A percentile compares a stretch with the other conserved stretches of the same genome.
These are phyloP conservation scores for Suillus subluteus DNA, from an alignment of 768 basidiomycete genomes.

Conservation along the genomic window DNA sequence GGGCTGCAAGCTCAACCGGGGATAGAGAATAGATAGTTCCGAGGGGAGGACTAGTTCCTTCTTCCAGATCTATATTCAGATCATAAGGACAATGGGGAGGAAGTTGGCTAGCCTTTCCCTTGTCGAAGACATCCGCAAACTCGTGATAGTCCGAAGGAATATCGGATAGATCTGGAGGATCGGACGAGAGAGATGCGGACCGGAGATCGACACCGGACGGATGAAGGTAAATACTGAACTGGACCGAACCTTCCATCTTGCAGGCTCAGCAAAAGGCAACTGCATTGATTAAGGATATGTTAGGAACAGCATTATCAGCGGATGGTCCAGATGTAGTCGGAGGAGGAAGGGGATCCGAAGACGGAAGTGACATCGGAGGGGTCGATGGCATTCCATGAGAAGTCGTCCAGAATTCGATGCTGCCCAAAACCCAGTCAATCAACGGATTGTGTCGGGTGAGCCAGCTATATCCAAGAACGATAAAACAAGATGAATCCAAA, in stretches of 20 bases:
- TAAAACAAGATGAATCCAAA: constrained; percentile 9
- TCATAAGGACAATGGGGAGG: too few relatives aligned
- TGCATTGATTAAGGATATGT: neutral
- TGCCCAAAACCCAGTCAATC: neutral
- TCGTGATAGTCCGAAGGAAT: too few relatives aligned
- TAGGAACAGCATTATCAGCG: neutral
- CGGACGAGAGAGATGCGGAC: neutral
- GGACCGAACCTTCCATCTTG: neutral
- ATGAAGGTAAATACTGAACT: neutral
- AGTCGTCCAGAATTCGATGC: neutral
- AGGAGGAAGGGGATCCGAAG: too few relatives aligned
- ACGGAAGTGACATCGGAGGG: neutral
- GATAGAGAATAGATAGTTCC: too few relatives aligned
- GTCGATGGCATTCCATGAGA: neutral
- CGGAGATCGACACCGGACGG: neutral
- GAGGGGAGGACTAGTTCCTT: too few relatives aligned
- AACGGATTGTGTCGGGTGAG: constrained; percentile 3
- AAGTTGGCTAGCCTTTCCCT: too few relatives aligned
- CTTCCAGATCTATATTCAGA: too few relatives aligned
- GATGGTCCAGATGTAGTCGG: neutral
- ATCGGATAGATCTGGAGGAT: fast-evolving
- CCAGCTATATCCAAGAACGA: constrained; percentile 15
- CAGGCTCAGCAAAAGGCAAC: neutral
- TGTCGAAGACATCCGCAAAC: too few relatives aligned
- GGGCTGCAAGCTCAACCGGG: too few relatives aligned